phyloP scores from a whole-genome alignment of 441 rosid species.

The Erodium moschatum region DNA sequence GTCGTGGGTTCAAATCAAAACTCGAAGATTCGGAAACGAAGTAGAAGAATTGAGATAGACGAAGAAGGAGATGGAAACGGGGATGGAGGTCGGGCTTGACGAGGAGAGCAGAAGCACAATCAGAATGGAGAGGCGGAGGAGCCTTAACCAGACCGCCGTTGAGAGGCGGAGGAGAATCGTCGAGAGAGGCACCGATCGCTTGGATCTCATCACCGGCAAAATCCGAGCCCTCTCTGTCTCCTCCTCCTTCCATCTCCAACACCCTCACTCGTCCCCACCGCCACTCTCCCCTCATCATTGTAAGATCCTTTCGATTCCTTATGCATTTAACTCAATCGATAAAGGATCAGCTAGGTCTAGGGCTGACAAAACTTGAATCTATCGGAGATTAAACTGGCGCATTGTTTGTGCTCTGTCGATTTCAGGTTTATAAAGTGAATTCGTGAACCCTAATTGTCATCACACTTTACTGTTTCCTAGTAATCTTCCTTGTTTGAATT shows the following conservation, averaged over 20 bases:
- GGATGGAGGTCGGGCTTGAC: background rate
- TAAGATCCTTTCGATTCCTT: too few relatives aligned
- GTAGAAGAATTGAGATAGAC: background rate
- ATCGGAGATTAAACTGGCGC: background rate
- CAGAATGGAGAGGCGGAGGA: background rate
- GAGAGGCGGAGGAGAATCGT: slow-evolving; percentile 48
- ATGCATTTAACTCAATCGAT: background rate
- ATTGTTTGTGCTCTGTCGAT: background rate
- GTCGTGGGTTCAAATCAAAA: background rate
- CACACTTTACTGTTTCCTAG: background rate
- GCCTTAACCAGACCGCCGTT: slow-evolving; percentile 23
- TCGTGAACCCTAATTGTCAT: background rate
- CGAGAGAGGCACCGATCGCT: slow-evolving; percentile 57
- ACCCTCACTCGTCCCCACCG: background rate
- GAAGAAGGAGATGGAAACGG: background rate
- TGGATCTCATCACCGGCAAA: slow-evolving; percentile 61
- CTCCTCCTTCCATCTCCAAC: background rate
- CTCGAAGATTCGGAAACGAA: background rate
- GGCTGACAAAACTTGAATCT: too few relatives aligned
- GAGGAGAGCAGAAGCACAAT: background rate
- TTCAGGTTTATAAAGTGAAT: background rate
- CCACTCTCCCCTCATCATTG: background rate
- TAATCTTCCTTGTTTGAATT: background rate
- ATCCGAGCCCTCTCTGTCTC: slow-evolving; percentile 20
- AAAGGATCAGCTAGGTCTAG: background rate